Evolutionary conservation across 2,329 filamentous ascomycete genomes (phyloP).

Genomic region (Alternaria postmessia): DNA sequence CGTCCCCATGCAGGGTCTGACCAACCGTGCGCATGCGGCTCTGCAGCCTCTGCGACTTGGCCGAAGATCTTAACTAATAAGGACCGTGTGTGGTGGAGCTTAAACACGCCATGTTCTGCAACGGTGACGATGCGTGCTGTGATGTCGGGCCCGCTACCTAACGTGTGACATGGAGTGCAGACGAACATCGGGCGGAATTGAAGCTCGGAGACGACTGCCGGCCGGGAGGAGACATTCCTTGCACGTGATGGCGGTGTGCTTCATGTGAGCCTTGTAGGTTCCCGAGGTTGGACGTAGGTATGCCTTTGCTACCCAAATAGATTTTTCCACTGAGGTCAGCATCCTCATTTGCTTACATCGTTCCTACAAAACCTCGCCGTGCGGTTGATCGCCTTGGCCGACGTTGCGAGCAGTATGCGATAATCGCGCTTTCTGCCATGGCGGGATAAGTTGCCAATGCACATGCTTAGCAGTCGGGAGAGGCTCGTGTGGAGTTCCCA

Average conservation of each 20-base stretch:
- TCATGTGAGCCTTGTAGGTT: neutral
- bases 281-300: neutral
- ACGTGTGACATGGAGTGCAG: slow-evolving; percentile 12
- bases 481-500: slow-evolving; percentile 12
- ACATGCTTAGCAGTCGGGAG: slow-evolving; percentile 14
- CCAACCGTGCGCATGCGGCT: slow-evolving; percentile 38
- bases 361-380: neutral
- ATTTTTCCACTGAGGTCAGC: neutral
- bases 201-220: slow-evolving; percentile 12
- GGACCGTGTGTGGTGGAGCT: slow-evolving; percentile 23
- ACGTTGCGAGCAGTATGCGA: neutral
- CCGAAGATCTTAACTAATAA: slow-evolving; percentile 36
- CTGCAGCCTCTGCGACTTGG: slow-evolving; percentile 40
- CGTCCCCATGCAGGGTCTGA: slow-evolving; percentile 32
- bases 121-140: slow-evolving; percentile 20
- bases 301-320: neutral
- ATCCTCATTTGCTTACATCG: neutral
- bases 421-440: slow-evolving; percentile 8
- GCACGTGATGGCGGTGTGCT: slow-evolving; percentile 1
- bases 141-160: slow-evolving; percentile 23
- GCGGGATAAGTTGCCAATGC: slow-evolving; percentile 16
- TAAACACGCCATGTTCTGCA: slow-evolving; percentile 22
- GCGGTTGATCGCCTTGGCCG: slow-evolving; percentile 1
- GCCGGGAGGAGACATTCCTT: slow-evolving; percentile 12
- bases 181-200: slow-evolving; percentile 6